These are phyloP conservation scores for Malassezia furfur DNA, from an alignment of 1,284 basidiomycete genomes.

Conservation along the genomic window DNA sequence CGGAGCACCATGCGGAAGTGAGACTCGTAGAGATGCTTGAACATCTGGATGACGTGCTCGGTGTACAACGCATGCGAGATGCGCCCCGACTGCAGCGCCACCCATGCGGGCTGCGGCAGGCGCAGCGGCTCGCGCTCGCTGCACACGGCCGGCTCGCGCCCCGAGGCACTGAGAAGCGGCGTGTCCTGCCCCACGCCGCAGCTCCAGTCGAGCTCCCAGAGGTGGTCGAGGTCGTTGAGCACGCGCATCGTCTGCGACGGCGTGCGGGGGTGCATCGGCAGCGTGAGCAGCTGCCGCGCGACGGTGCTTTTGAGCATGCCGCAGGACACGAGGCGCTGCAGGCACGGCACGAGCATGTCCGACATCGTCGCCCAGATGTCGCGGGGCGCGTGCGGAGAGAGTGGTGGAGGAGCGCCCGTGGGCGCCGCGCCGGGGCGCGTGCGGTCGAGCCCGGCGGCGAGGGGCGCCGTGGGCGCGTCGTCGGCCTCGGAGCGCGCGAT, in stretches of 20 bases:
- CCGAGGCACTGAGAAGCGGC: background rate
- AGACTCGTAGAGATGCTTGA: constrained; percentile 50
- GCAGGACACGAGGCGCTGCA: constrained; percentile 50
- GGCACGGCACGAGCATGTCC: constrained; percentile 47
- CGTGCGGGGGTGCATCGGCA: constrained; percentile 49
- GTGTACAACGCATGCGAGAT: constrained; percentile 46
- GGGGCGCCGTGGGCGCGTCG: background rate
- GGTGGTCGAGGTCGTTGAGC: constrained; percentile 44
- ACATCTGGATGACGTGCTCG: constrained; percentile 47
- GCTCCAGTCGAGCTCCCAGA: constrained; percentile 48
- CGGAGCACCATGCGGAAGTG: constrained; percentile 48
- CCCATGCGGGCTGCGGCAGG: constrained; percentile 49
- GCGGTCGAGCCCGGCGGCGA: background rate
- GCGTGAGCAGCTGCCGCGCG: constrained; percentile 46
- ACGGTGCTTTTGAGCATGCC: constrained; percentile 49
- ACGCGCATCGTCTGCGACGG: constrained; percentile 46
- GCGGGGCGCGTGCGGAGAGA: background rate
- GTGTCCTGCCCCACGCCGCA: constrained; percentile 32
- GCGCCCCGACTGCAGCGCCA: constrained; percentile 46
- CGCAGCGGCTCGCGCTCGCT: constrained; percentile 37
- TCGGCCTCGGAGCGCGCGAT: constrained; percentile 42
- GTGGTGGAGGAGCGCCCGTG: background rate
- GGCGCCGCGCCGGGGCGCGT: background rate
- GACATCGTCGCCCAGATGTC: constrained; percentile 49
- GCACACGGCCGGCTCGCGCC: background rate